Evolutionary conservation across 768 basidiomycete species (phyloP).

Genomic region (Termitomyces sp.): DNA sequence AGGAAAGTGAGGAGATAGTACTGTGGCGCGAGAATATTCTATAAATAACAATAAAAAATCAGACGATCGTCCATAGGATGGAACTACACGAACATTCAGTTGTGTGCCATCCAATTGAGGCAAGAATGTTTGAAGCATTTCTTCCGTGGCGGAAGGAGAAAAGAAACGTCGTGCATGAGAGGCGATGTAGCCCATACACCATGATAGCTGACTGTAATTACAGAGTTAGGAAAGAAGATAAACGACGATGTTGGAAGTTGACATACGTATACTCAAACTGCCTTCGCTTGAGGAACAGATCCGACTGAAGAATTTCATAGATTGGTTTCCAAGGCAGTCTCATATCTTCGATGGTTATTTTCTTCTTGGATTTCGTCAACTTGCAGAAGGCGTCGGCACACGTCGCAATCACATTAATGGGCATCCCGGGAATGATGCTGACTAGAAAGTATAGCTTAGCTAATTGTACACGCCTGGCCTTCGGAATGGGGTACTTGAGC

Average conservation of each 20-base stretch:
- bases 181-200: constrained; percentile 71
- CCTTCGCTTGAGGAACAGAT: constrained; percentile 70
- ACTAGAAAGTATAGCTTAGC: constrained; percentile 78
- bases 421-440: constrained; percentile 71
- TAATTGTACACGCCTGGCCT: constrained; percentile 66
- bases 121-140: constrained; percentile 85
- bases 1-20: constrained; percentile 85
- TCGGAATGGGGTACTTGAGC: constrained; percentile 84
- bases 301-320: constrained; percentile 61
- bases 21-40: constrained; percentile 76
- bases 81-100: constrained; percentile 49
- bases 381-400: constrained; percentile 58
- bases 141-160: constrained; percentile 78
- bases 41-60: constrained; percentile 11
- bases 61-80: not conserved
- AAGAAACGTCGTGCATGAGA: constrained; percentile 74
- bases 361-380: constrained; percentile 64
- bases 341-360: constrained; percentile 72
- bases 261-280: constrained; percentile 76
- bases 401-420: constrained; percentile 59
- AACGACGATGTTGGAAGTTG: not conserved
- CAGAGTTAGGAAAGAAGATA: constrained; percentile 2
- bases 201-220: constrained; percentile 55
- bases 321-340: constrained; percentile 80
- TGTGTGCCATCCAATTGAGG: constrained; percentile 71